These are phyloP conservation scores for Narthecium ossifragum DNA, from an alignment of 106 monocot genomes.

Conservation along the genomic window DNA sequence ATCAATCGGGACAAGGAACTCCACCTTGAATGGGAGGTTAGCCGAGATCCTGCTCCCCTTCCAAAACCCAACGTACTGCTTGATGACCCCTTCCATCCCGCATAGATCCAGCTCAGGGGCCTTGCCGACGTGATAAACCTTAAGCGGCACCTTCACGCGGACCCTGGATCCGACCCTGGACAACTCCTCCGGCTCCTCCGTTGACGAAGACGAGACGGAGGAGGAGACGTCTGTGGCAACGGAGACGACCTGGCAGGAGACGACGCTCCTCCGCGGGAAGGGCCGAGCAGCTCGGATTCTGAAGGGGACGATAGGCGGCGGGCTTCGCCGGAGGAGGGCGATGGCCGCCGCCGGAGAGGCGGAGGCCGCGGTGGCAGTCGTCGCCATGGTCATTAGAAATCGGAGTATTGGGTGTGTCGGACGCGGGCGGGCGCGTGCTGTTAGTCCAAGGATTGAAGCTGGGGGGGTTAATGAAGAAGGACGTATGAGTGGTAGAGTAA, in stretches of 20 bases:
- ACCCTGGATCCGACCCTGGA: constrained; percentile 51
- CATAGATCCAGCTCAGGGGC: constrained; percentile 61
- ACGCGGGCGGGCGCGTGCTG: too few species aligned
- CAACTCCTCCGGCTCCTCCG: constrained; percentile 35
- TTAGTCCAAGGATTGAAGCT: too few species aligned
- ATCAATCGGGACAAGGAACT: constrained; percentile 47
- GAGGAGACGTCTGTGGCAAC: constrained; percentile 28
- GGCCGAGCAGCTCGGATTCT: background rate
- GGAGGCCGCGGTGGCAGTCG: background rate
- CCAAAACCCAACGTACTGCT: constrained; percentile 81
- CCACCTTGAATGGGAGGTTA: constrained; percentile 77
- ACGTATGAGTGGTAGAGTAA: too few species aligned
- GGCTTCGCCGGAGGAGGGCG: background rate
- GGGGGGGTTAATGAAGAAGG: too few species aligned
- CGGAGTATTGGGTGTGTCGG: too few species aligned
- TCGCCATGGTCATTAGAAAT: too few species aligned
- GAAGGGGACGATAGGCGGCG: constrained; percentile 4
- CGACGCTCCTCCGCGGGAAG: background rate
- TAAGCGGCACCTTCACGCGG: constrained; percentile 60
- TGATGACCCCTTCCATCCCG: constrained; percentile 72
- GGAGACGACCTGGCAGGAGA: constrained; percentile 45
- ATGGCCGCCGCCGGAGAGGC: background rate
- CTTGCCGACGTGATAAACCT: constrained; percentile 69
- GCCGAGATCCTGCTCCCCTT: constrained; percentile 83
- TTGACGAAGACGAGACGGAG: constrained; percentile 11